Evolutionary conservation across 169 alveolate species (phyloP).

Genomic region (Cryptosporidium ubiquitum): DNA sequence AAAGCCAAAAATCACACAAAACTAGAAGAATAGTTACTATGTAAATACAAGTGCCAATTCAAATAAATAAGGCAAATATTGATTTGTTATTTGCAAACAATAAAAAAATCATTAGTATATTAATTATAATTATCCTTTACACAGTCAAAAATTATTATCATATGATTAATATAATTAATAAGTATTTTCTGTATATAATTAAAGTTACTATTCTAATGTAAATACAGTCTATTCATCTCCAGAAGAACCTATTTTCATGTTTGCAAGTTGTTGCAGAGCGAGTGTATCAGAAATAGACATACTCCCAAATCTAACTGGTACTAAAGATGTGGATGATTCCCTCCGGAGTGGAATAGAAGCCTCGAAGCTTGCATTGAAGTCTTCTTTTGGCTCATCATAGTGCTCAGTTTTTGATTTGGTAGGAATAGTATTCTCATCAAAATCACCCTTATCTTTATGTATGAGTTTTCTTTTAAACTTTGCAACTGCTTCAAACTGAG

Average conservation of each 20-base stretch:
- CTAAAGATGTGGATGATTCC: slow-evolving; percentile 23
- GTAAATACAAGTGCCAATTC: not conserved
- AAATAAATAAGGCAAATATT: not conserved
- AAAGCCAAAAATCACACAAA: slow-evolving; percentile 52
- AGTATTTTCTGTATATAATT: not conserved
- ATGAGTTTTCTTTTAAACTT: slow-evolving; percentile 22
- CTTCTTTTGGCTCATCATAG: slow-evolving; percentile 2
- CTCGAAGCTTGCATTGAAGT: slow-evolving; percentile 24
- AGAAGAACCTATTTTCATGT: slow-evolving; percentile 52
- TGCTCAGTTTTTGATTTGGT: slow-evolving; percentile 33
- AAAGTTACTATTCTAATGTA: not conserved
- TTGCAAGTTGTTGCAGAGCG: slow-evolving; percentile 67
- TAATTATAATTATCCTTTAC: not conserved
- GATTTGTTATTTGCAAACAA: not conserved
- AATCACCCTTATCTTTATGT: slow-evolving; percentile 1
- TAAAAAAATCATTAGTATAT: not conserved
- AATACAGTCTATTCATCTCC: not conserved
- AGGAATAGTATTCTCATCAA: not conserved
- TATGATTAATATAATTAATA: not conserved
- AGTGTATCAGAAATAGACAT: slow-evolving; percentile 55
- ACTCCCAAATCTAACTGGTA: slow-evolving; percentile 63
- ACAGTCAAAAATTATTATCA: not conserved
- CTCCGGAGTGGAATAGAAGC: slow-evolving; percentile 18
- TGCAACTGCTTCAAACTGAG: slow-evolving; percentile 34
- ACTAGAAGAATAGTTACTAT: not conserved